Percentiles rank a stretch among this genome's conserved stretches.
phyloP scores from a whole-genome alignment of 2,329 filamentous ascomycete genomes.

The Ceratocystis diversiconidia region DNA sequence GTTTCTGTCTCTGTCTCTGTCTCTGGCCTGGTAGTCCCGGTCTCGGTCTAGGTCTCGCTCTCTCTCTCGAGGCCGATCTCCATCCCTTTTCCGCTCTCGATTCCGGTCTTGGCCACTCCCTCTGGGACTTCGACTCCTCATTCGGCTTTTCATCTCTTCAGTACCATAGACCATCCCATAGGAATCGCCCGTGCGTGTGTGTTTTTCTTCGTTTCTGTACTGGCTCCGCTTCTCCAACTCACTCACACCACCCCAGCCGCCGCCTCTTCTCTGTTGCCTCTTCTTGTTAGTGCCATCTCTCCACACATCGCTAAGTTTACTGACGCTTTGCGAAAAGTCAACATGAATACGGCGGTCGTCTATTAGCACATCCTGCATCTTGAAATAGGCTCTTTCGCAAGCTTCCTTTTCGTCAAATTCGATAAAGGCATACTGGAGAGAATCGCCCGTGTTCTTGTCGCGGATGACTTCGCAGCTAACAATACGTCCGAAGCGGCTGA shows the following conservation, averaged over 20 bases:
- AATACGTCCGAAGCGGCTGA: constrained; percentile 90
- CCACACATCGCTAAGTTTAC: constrained; percentile 80
- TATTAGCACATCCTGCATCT: constrained; percentile 95
- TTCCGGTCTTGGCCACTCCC: neutral
- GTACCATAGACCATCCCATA: constrained; percentile 77
- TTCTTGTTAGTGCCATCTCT: constrained; percentile 73
- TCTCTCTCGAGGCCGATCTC: neutral
- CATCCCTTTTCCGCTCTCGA: constrained; percentile 19
- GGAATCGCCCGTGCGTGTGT: constrained; percentile 26
- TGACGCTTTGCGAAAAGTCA: constrained; percentile 92
- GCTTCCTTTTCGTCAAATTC: constrained; percentile 88
- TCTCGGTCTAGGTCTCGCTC: neutral
- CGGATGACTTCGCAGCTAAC: constrained; percentile 91
- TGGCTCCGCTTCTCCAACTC: constrained; percentile 82
- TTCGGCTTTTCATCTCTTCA: constrained; percentile 37
- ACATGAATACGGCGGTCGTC: constrained; percentile 97
- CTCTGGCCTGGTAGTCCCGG: constrained; percentile 20
- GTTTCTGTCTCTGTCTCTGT: constrained; percentile 24
- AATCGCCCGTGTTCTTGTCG: constrained; percentile 86
- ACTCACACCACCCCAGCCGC: constrained; percentile 77
- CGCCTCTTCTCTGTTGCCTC: constrained; percentile 46
- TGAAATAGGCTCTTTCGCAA: constrained; percentile 92
- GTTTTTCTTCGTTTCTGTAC: constrained; percentile 51
- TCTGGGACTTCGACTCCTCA: constrained; percentile 24
- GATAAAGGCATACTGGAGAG: constrained; percentile 93